phyloP scores from a whole-genome alignment of 768 basidiomycete genomes.

The Suillus fuscotomentosus region DNA sequence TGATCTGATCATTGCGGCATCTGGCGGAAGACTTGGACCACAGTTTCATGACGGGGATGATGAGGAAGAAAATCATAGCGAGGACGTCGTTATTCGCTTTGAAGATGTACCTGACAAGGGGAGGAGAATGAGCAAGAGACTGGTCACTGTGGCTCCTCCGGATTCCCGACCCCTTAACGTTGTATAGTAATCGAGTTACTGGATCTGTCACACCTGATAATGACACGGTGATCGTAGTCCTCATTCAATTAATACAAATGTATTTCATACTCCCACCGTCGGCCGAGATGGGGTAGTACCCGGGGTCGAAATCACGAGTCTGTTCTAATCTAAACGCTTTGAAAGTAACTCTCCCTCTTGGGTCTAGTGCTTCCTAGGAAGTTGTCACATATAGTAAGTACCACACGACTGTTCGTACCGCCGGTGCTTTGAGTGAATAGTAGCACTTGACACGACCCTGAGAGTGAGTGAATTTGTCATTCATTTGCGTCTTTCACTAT shows the following conservation, averaged over 20 bases:
- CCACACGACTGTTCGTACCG: not conserved
- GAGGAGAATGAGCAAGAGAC: not conserved
- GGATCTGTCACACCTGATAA: not conserved
- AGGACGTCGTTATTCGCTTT: too few relatives aligned
- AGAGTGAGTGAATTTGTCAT: not conserved
- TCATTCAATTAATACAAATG: too few relatives aligned
- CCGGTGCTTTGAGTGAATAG: not conserved
- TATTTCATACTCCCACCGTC: not conserved
- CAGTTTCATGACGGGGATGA: too few relatives aligned
- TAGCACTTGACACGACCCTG: not conserved
- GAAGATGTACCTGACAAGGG: too few relatives aligned
- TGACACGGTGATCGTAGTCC: not conserved
- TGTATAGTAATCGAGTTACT: not conserved
- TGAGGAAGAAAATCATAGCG: too few relatives aligned
- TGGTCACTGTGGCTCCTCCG: not conserved
- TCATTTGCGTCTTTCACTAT: not conserved
- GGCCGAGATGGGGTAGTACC: too few relatives aligned
- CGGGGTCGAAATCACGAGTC: not conserved
- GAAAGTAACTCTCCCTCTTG: not conserved
- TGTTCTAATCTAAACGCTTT: not conserved
- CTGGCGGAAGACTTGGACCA: not conserved
- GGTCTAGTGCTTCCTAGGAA: not conserved
- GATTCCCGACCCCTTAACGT: too few relatives aligned
- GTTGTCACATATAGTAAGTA: too few relatives aligned
- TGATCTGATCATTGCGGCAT: constrained; percentile 1